phyloP scores from a whole-genome alignment of 495 filamentous ascomycete genomes.

The Penicillium alfredii region DNA sequence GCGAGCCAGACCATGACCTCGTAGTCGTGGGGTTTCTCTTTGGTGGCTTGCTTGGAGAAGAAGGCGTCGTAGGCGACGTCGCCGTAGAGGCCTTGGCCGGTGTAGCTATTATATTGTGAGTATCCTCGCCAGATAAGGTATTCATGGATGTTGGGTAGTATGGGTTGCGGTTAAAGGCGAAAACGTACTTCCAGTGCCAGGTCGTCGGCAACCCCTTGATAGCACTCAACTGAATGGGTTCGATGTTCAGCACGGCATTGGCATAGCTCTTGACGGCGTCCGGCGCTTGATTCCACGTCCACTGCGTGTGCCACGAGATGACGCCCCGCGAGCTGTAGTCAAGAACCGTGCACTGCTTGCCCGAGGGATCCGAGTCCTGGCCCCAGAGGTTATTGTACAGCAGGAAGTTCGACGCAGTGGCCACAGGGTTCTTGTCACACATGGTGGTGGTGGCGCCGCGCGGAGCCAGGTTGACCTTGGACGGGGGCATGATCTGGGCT shows the following conservation, averaged over 20 bases:
- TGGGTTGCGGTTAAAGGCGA: too few species aligned
- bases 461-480: background rate
- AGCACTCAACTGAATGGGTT: constrained; percentile 29
- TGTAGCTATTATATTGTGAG: too few species aligned
- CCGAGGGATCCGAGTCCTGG: constrained; percentile 21
- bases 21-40: constrained; percentile 38
- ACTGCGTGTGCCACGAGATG: constrained; percentile 43
- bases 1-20: constrained; percentile 59
- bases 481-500: background rate
- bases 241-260: constrained; percentile 33
- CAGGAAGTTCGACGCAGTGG: constrained; percentile 29
- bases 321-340: constrained; percentile 9
- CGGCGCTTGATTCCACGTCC: constrained; percentile 41
- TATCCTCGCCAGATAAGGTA: too few species aligned
- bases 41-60: constrained; percentile 51
- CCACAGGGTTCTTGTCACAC: constrained; percentile 9
- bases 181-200: constrained; percentile 4
- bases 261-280: constrained; percentile 47
- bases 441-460: background rate
- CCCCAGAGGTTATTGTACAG: constrained; percentile 43
- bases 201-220: constrained; percentile 37
- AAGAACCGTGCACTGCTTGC: constrained; percentile 42
- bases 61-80: constrained; percentile 13
- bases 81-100: background rate
- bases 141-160: too few species aligned